Base-by-base conservation (phyloP, 2,329 filamentous ascomycete species). In the Didymella segeticola region DNA sequence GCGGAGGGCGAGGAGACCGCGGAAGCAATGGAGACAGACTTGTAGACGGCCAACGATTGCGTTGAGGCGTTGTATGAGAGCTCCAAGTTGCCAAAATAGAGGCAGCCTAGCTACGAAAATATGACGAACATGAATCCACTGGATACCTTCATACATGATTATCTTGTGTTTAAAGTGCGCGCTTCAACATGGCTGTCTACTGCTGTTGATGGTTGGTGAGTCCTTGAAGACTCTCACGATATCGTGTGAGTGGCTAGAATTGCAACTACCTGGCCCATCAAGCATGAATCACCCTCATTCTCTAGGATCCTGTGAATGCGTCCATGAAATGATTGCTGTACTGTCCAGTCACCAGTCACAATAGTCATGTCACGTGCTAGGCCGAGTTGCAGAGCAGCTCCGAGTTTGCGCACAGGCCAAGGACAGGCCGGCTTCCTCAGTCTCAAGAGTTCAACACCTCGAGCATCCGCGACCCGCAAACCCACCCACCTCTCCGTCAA, bases 1-100 rank as follows among this genome's bases (percentile, higher is more conserved):
- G 70, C 69, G 65, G 71, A 73, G 49, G 76, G 72, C 20, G 75
- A 69, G 47, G 75, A 70, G 26, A 71, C 67, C 38, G 62, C 47
- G 20, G 77, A 83, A 66, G 76, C 77, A 34, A 85, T 85, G 83
- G 83, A 86, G 68, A 82, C 83, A 34, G 83, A 85, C 71, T 70
- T 60, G 62, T 71, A 66, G 68, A 36, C 27, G 19, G 38, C 34
- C 22, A 17, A 30, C 29, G 30, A 42, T 14, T 20, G 9, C 12
- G 5, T 20, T 4, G 36, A 19, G 31, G 23, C 30, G 25, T 20
- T 23, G 31, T 43, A 19, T 4, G 43, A 37, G n/a, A 19, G 46
- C 41, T 39, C 19, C 39, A 19, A 20, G 58, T 31, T 55, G 33
- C 30, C 38, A 42, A 33, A 34, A 19, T 31, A 41, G 45, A 57